Base-by-base conservation (phyloP, 768 basidiomycete species). In the Naematelia encephala region DNA sequence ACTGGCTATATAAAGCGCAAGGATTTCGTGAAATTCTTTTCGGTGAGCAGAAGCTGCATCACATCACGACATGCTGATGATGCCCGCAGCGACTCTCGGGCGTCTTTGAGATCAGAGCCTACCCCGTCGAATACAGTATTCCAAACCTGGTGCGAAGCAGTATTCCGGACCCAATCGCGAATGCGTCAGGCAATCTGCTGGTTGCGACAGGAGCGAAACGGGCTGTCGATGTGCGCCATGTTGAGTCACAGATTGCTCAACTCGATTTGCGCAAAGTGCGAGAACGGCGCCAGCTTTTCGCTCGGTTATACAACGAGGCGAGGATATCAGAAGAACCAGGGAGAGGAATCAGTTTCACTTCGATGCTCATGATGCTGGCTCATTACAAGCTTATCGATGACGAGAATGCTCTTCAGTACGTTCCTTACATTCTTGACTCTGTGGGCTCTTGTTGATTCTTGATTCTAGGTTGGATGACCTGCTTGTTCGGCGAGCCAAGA, bases 331-430 rank as follows among this genome's bases (percentile, higher is more conserved):
- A 86, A 61, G 83, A 87, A 60, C 82, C 81, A 28, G 85, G 85
- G 1, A 82, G 84, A 52, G 92, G 92, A 8, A 90, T 98, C 60
- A 88, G 90, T 22, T 97, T 97, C 80, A 89, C 86, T 0, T 84
- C 85, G 46, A 94, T 94, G 89, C 82, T 98, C 2, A 73, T 88
- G 29, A 79, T 97, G 46, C 79, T 98, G 42, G 87, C 90, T 0
- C 94, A 96, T 73, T 87, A 97, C 79, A 92, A 90, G 75, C 79
- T 98, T 52, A 91, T 97, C 62, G 83, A 90, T 51, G 91, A 96
- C 77, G 84, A 84, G 25, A 88, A 91, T 27, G 93, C 93, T 13
- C 79, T 98, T 23, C 83, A 86, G 93, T 94, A 75, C 73, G 90
- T 83, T 13, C 27, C 10, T 46, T 48, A n/a, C 19, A 8, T 21